Evolutionary conservation across 148 eudicot genomes (phyloP), one percentile per base, ranked within the genome.

Genomic region (Beta vulgaris): DNA sequence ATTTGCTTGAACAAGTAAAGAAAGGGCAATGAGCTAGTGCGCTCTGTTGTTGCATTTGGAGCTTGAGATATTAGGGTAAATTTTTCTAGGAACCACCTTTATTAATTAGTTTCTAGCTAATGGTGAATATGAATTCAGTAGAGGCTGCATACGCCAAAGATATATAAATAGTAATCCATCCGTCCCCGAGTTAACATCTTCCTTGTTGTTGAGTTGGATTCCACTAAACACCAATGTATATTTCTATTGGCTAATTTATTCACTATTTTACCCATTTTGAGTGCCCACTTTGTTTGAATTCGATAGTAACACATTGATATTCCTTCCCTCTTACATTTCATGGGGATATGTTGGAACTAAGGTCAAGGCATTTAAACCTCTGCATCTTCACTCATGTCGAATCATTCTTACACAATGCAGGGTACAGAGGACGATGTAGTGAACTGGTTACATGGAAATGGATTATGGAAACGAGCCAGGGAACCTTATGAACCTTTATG

Each of bases 361-460:
- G 5, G 32, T n/a, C 19, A 4, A 42, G 10, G 21, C 71, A 65
- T 8, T 37, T 15, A 37, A 8, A 2, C 21, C 67, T 62, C 7
- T 35, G n/a, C 74, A 54, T 37, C 14, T 16, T 72, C 23, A 31
- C 57, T 40, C 34, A n/a, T 25, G n/a, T 37, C 0, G 18, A 61
- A 26, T 44, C 61, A 2, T 21, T 36, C 9, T n/a, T 40, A 12
- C 60, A 42, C 55, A 59, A 58, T 77, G 64, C 87, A 96, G 99
- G 99, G 99, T 37, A 96, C 98, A 0, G 98, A 96, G 77, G 99
- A 96, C 46, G 99, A 96, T 61, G 99, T 96, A 7, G 99, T 96
- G 25, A 96, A 89, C 76, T 91, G 91, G 90, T 79, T 85, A 78
- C 99, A 96, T 6, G 99, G 99, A 3, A 85, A 89, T 51, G 91